These are phyloP conservation scores for Ophiosphaerella narmari DNA, from an alignment of 2,329 filamentous ascomycete species.

Conservation along the genomic window DNA sequence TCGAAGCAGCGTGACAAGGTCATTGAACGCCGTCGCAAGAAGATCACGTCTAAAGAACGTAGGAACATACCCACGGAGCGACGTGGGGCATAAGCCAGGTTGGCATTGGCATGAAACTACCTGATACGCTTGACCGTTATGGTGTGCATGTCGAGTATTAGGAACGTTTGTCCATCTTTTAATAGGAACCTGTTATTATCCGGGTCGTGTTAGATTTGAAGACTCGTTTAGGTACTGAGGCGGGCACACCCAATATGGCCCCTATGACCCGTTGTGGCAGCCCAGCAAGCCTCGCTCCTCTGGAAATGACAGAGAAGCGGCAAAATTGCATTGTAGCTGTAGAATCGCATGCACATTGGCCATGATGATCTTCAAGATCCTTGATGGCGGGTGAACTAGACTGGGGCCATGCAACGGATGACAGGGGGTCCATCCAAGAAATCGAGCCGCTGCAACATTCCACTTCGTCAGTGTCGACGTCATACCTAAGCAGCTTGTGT, in stretches of 20 bases:
- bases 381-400: conserved; percentile 23
- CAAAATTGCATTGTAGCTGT: conserved; percentile 19
- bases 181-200: too few relatives aligned
- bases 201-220: too few relatives aligned
- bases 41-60: conserved; percentile 83
- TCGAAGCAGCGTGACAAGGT: conserved; percentile 81
- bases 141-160: too few relatives aligned
- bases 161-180: too few relatives aligned
- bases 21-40: conserved; percentile 88
- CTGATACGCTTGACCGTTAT: too few relatives aligned
- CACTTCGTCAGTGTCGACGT: conserved; percentile 38
- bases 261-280: background rate
- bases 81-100: conserved; percentile 22
- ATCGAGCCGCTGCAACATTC: conserved; percentile 22
- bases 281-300: background rate
- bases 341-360: conserved; percentile 33
- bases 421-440: conserved; percentile 32
- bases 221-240: too few relatives aligned
- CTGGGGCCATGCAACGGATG: conserved; percentile 22
- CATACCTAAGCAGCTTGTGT: conserved; percentile 24
- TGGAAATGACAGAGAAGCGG: conserved; percentile 7
- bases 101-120: background rate
- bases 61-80: conserved; percentile 58
- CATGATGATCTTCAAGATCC: conserved; percentile 32
- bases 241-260: background rate